Base-by-base conservation (phyloP, 148 eudicot species). In the Cornus suecica region DNA sequence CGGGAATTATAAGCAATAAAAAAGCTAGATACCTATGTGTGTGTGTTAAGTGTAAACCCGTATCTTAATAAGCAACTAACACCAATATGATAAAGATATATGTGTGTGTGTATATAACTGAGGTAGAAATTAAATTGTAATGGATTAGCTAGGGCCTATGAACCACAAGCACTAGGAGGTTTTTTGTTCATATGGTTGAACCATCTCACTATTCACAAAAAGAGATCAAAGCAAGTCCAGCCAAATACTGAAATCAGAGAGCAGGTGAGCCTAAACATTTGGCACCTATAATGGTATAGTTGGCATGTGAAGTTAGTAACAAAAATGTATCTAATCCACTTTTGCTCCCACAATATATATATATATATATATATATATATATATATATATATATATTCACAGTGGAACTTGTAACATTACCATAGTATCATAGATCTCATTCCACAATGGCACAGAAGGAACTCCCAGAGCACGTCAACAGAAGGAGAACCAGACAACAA, bases 381-480 rank as follows among this genome's bases (percentile, higher is more conserved):
- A n/a, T n/a, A n/a, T n/a, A n/a, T n/a, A 8, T 65, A 32, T 3
- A 37, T 37, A 37, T 8, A 37, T 37, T 0, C 42, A 37, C 8
- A 37, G 7, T 37, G 42, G 9, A 37, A 37, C 9, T 37, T 0
- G 42, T 37, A 6, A 37, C 0, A 37, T 37, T 37, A 37, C 42
- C 42, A 37, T 37, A 3, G 4, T 4, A 32, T 32, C 37, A 32
- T 32, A 32, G 37, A 32, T 32, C 37, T 32, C 42, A 74, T 37
- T 58, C 60, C 67, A 77, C 45, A 71, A 92, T 89, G 96, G 89
- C 76, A 70, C 87, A 79, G 41, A 76, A 75, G 24, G 74, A 80
- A 70, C 65, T 61, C 34, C 67, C 71, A 0, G 81, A 84, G 54
- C 42, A 23, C 42, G 72, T 60, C 31, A 77, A 73, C 22, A 76